Evolutionary conservation across 805 yeast species (phyloP), one percentile per base, ranked within the genome.

Genomic region (Yueomyces sp.): DNA sequence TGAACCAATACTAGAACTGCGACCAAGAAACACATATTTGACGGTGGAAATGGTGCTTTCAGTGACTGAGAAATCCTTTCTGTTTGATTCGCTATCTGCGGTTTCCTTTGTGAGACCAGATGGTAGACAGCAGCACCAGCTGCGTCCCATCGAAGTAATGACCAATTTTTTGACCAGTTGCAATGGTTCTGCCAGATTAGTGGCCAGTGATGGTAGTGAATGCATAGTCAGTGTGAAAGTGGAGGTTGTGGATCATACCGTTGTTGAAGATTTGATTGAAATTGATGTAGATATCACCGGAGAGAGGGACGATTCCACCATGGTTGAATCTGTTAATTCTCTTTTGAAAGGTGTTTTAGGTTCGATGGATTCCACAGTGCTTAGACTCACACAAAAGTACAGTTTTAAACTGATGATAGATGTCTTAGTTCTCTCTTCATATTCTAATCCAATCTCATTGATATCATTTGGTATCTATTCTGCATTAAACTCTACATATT

Each of bases 201-300:
- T 87, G 49, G 73, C 86, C 33, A 73, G 83, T 41, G 97, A 90
- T 61, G 97, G 98, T 27, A 77, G 86, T 48, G 97, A 92, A 63
- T 86, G 95, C 53, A 81, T 92, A 33, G 90, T 86, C 4, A 92
- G 96, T 55, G 73, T 90, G 40, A 92, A 92, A 63, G 76, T 88
- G 9, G 82, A 83, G 53, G 96, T 88, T 3, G 83, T 85, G 12
- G 70, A 67, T 40, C 64, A 63, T 45, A 52, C 62, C 4, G 62
- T 48, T 46, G 52, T 67, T 0, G 76, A 73, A 26, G 76, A 73
- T 26, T 63, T 85, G 36, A 66, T 88, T 7, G 77, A 78, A 39
- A 79, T 87, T 30, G 94, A 85, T 44, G 77, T 90, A 12, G 95
- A 85, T 52, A 73, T 83, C n/a, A 73, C 79, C 26, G 92, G 92